Base-by-base conservation (phyloP, 805 yeast genomes). In the Candida coleopterorum region DNA sequence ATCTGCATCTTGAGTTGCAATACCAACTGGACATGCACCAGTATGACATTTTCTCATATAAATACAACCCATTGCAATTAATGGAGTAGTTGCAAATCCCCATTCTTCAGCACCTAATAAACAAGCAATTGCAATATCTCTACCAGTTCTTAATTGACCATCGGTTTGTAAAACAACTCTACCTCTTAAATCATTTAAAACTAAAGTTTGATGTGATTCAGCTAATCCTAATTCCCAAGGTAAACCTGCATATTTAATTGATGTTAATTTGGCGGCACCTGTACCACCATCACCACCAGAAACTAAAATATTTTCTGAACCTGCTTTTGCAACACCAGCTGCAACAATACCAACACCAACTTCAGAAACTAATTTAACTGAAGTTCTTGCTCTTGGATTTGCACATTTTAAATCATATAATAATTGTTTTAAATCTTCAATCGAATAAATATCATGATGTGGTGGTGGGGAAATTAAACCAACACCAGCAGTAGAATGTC, bases 201-300 rank as follows among this genome's bases (percentile, higher is more conserved):
- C 98, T 53, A 90, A 72, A 18, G 98, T 93, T 71, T 90, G 98
- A 58, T 90, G 98, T 15, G 97, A 84, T 70, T 90, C 98, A 41
- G 97, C 97, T 45, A 90, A 75, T 57, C 98, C 98, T 51, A 90
- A 75, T 64, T 90, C 98, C 98, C 98, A 90, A 33, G 98, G 97
- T 48, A 90, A 74, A 64, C 98, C 97, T 40, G 98, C 96, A 58
- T 89, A 81, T 61, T 89, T 89, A 59, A 90, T 88, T 59, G 96
- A 93, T 15, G 97, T 89, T 87, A 94, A 86, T 62, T 94, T 79
- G 42, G 96, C 90, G 41, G 98, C 98, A 80, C 98, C 98, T 40
- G 98, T 90, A 71, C 98, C 98, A 77, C 98, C 98, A 64, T 90
- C 97, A 56, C 94, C 97, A 54, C 97, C 97, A 42, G 96, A 85